Evolutionary conservation across 2,329 filamentous ascomycete genomes (phyloP).

Genomic region (Aspergillus awamori): DNA sequence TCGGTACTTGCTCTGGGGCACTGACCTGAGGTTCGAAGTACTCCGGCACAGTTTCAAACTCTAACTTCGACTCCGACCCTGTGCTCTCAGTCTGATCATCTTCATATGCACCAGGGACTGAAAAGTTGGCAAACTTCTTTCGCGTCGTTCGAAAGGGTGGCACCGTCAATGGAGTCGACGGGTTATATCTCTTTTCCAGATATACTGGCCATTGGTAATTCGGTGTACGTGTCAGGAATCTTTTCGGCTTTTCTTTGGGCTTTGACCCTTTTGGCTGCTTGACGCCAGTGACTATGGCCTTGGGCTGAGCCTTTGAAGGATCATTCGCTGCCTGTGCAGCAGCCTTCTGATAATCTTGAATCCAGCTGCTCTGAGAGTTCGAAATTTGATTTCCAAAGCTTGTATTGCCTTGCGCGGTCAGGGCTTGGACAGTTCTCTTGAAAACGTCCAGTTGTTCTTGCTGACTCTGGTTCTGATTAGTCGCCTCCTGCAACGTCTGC

Average conservation of each 20-base stretch:
- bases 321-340: neutral
- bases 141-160: neutral
- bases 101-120: neutral
- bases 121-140: neutral
- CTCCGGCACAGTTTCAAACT: too few species aligned
- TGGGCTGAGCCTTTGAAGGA: neutral
- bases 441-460: neutral
- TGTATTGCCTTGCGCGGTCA: too few species aligned
- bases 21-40: neutral
- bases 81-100: neutral
- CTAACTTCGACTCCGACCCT: too few species aligned
- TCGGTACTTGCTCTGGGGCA: neutral
- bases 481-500: too few species aligned
- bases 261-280: neutral
- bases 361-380: neutral
- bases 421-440: too few species aligned
- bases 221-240: neutral
- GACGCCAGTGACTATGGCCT: neutral
- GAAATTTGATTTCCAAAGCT: too few species aligned
- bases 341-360: neutral
- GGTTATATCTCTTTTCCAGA: neutral
- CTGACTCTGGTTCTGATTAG: neutral
- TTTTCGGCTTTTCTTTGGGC: neutral
- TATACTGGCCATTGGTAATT: neutral
- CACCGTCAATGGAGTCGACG: neutral